Evolutionary conservation across 805 yeast species (phyloP).

Genomic region (Sugiyamaella chiloensis): DNA sequence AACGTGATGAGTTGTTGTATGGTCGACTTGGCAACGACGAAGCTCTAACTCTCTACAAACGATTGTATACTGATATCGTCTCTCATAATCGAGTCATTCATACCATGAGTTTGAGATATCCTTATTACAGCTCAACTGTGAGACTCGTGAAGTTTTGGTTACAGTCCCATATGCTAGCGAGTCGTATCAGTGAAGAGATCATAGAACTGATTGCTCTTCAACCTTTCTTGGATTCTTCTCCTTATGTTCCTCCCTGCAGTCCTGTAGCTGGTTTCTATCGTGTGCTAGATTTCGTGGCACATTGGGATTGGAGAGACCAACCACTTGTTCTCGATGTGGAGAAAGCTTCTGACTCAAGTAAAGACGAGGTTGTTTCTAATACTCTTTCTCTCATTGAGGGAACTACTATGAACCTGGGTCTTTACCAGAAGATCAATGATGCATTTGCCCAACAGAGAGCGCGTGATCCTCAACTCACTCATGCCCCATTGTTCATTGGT

Average conservation of each 20-base stretch:
- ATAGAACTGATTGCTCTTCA: slow-evolving; percentile 79
- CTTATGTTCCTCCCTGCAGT: slow-evolving; percentile 78
- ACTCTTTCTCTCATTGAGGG: slow-evolving; percentile 26
- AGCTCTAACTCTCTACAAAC: slow-evolving; percentile 35
- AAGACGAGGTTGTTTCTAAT: slow-evolving; percentile 16
- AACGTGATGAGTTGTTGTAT: slow-evolving; percentile 75
- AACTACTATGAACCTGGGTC: slow-evolving; percentile 49
- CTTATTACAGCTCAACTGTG: slow-evolving; percentile 72
- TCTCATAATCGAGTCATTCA: slow-evolving; percentile 81
- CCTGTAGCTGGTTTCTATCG: slow-evolving; percentile 79
- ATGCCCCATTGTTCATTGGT: slow-evolving; percentile 77
- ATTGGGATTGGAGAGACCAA: slow-evolving; percentile 94
- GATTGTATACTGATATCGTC: slow-evolving; percentile 60
- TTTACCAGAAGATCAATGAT: slow-evolving; percentile 57
- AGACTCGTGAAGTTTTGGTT: slow-evolving; percentile 88
- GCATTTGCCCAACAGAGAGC: slow-evolving; percentile 68
- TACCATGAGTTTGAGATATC: slow-evolving; percentile 66
- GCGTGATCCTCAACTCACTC: slow-evolving; percentile 77
- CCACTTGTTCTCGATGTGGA: slow-evolving; percentile 78
- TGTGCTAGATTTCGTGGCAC: slow-evolving; percentile 62
- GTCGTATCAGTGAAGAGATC: slow-evolving; percentile 73
- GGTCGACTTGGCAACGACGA: slow-evolving; percentile 34
- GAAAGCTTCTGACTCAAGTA: slow-evolving; percentile 23
- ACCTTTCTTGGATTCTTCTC: slow-evolving; percentile 83
- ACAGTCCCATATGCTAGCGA: slow-evolving; percentile 69